A percentile compares a stretch with the other conserved stretches of the same genome.
These are phyloP conservation scores for Penicillium verrucosum DNA, from an alignment of 2,329 filamentous ascomycete species.

Conservation along the genomic window DNA sequence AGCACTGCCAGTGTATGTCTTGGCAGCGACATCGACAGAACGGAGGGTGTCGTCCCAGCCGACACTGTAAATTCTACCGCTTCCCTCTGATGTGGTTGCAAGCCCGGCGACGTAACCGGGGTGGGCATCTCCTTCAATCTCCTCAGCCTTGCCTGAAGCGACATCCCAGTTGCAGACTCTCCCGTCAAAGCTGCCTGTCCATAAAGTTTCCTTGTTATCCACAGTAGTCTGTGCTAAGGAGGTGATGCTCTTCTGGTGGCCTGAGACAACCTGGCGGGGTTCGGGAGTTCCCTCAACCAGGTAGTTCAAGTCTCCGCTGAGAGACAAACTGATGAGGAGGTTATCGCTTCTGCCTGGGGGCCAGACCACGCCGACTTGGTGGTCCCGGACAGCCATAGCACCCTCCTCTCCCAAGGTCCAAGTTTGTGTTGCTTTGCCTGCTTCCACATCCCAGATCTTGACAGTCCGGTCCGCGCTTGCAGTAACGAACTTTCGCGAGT, in stretches of 20 bases:
- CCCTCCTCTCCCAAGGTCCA: conserved; percentile 82
- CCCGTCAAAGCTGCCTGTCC: conserved; percentile 91
- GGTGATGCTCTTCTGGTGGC: conserved; percentile 89
- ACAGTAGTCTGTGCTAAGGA: conserved; percentile 61
- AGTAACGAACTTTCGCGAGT: conserved; percentile 83
- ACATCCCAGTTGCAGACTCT: conserved; percentile 82
- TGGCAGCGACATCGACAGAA: conserved; percentile 69
- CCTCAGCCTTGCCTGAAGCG: conserved; percentile 62
- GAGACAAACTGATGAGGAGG: conserved; percentile 82
- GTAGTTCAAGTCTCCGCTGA: conserved; percentile 88
- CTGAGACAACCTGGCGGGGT: conserved; percentile 71
- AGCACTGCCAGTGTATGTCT: conserved; percentile 69
- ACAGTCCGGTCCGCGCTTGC: conserved; percentile 93
- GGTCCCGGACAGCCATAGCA: conserved; percentile 68
- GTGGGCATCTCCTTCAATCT: conserved; percentile 76
- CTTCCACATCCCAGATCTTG: conserved; percentile 86
- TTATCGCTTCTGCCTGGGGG: conserved; percentile 77
- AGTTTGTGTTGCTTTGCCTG: conserved; percentile 70
- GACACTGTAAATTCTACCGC: conserved; percentile 71
- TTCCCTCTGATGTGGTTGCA: conserved; percentile 51
- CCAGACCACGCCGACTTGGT: conserved; percentile 94
- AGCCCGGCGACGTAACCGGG: conserved; percentile 83
- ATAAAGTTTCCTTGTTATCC: conserved; percentile 59
- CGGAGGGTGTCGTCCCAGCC: conserved; percentile 93
- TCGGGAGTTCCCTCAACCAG: conserved; percentile 67